Base-by-base conservation (phyloP, 768 basidiomycete species). In the Tricholoma saponaceum region DNA sequence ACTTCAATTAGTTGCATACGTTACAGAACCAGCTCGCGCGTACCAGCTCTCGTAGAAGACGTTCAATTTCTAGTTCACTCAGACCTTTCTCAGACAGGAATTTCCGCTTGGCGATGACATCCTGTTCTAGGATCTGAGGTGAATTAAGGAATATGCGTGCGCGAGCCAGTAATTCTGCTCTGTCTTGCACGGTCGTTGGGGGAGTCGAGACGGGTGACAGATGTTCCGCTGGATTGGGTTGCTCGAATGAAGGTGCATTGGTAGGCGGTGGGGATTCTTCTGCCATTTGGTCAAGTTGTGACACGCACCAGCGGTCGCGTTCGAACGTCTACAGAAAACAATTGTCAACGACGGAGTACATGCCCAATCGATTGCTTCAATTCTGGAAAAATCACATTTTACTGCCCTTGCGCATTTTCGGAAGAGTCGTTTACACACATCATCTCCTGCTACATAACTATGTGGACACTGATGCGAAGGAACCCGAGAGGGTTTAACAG, bases 1-100 rank as follows among this genome's bases (percentile, higher is more conserved):
- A 41, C 33, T 30, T 9, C 26, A 50, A 30, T 50, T 50, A 50
- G 47, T 28, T 30, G 18, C 16, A 7, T 9, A 50, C 16, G 18
- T 50, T n/a, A 30, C 26, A 47, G 2, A 23, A 23, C 26, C 23
- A 30, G 26, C 12, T 20, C 13, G 22, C 33, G 39, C 10, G 9
- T 28, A 57, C 16, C 13, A 23, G 54, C 60, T 85, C 83, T 43
- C 73, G 78, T 46, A 91, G 67, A 18, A 92, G 72, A 0, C 67
- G 68, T 47, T 84, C 79, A 41, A 90, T 80, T 66, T 92, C 90
- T 9, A 47, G 52, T 4, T 79, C 77, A n/a, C 73, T 75, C 25
- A 92, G 72, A 1, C 90, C 90, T 64, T 91, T 92, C 62, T 89
- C 88, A 0, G 65, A 65, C 12, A 92, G 79, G 60, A 92, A 92